Evolutionary conservation across 2,329 filamentous ascomycete species (phyloP), one percentile per base, ranked within the genome.

Genomic region (Phyllosticta citrichinensis): DNA sequence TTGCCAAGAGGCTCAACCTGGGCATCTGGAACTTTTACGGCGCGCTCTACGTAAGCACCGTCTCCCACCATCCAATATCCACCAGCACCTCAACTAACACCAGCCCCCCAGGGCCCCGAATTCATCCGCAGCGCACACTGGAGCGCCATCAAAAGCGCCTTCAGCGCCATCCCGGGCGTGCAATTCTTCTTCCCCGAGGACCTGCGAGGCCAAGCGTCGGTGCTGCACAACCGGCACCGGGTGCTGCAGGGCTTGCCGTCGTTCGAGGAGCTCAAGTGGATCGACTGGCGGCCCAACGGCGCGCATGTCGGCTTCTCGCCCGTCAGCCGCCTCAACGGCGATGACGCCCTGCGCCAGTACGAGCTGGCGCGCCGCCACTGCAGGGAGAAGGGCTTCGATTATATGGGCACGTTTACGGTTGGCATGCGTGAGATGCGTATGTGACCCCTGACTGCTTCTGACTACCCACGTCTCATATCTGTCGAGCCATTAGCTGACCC

Each of bases 11-110:
- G 55, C 71, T 79, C 9, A 68, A 69, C 27, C 67, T 79, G 0
- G 76, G 76, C n/a, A 66, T 75, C 1, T 80, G 78, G 77, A 75
- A 76, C 57, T 79, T 79, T 65, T 80, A 79, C 65, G 77, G 76
- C 11, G 76, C 76, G 20, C 66, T 68, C n/a, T 68, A 68, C 55
- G 58, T 40, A 40, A 40, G 33, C 14, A 40, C 33, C 11, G 11
- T 11, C 14, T 17, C 33, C 14, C 33, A 40, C 2, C 33, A 40
- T 12, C 11, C 11, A 17, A 40, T 10, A 40, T 3, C 33, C 33
- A 40, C 9, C 14, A 40, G 4, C 9, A 14, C 33, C 33, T 8
- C 27, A 30, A 3, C 27, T 30, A 8, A 30, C 27, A 30, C 2
- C 27, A 30, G 1, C 3, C 9, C 25, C 27, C 4, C 27, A 40